Conservation (phyloP, 805 yeast species). For the Candida glaebosa region DNA sequence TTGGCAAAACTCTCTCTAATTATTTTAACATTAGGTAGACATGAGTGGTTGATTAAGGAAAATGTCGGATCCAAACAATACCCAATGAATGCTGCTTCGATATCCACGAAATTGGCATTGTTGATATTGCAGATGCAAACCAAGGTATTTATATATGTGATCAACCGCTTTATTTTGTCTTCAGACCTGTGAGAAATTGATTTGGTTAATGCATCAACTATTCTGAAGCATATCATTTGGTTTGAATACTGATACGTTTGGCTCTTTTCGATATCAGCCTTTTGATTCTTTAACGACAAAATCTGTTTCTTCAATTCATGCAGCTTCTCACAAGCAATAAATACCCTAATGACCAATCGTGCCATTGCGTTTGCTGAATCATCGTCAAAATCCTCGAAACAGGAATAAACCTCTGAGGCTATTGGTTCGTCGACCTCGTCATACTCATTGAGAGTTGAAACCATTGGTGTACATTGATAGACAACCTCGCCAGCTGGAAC, state of each 20-base stretch:
- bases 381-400: constrained; percentile 1
- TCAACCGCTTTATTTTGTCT: neutral
- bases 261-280: neutral
- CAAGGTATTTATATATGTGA: constrained; percentile 1
- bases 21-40: constrained; percentile 4
- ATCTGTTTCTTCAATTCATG: neutral
- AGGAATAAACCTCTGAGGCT: neutral
- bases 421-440: neutral
- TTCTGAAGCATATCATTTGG: neutral
- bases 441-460: neutral
- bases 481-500: neutral
- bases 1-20: no score
- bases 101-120: neutral
- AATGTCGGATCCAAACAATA: constrained; percentile 4
- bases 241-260: neutral
- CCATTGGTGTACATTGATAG: neutral
- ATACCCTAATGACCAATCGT: neutral
- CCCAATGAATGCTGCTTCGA: neutral
- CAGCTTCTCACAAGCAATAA: constrained; percentile 1
- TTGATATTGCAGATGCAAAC: constrained; percentile 1
- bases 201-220: neutral
- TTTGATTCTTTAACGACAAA: constrained; percentile 2
- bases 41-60: constrained; percentile 7
- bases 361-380: neutral
- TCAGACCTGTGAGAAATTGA: neutral